Evolutionary conservation across 805 yeast genomes (phyloP), one percentile per base, ranked within the genome.

Genomic region (Spathaspora arborariae): DNA sequence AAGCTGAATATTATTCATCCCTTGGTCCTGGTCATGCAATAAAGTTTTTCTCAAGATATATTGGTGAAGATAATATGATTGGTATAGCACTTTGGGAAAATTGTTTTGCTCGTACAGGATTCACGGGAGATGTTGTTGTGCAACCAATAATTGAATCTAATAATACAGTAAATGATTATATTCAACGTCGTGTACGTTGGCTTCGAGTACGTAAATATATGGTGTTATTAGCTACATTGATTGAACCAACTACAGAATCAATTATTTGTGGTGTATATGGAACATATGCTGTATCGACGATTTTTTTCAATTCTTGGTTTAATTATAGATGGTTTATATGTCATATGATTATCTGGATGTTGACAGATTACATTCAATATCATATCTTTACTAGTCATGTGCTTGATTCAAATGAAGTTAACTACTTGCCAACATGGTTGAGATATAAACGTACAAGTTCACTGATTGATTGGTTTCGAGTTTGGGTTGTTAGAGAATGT

Each of bases 41-140:
- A 38, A 74, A 81, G 44, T 79, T 81, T 47, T 89, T 90, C 62
- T 81, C 96, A 6, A 71, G 81, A 47, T 90, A 84, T 60, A 89
- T 89, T 57, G 96, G 96, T 5, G 97, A 89, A 60, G 97, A 89
- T 62, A 89, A 89, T 62, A 86, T 88, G 95, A 89, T 89, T 51
- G 96, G 88, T 4, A 88, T 87, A 42, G 87, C 89, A 1, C 60
- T 89, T 15, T 89, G 96, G 96, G 80, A 81, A 42, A 61, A 61
- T 48, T 82, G 86, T 20, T 46, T 56, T 20, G 85, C 87, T 2
- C 70, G 90, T 53, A 87, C 96, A 0, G 90, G 85, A 0, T 72
- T 88, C 74, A 83, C 92, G 0, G 81, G 85, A 1, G 96, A 89
- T 59, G 76, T 81, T 41, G 96, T 82, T 1, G 65, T 87, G 3